Evolutionary conservation across 2,329 filamentous ascomycete species (phyloP), one percentile per base, ranked within the genome.

Genomic region (Fusarium illudens): DNA sequence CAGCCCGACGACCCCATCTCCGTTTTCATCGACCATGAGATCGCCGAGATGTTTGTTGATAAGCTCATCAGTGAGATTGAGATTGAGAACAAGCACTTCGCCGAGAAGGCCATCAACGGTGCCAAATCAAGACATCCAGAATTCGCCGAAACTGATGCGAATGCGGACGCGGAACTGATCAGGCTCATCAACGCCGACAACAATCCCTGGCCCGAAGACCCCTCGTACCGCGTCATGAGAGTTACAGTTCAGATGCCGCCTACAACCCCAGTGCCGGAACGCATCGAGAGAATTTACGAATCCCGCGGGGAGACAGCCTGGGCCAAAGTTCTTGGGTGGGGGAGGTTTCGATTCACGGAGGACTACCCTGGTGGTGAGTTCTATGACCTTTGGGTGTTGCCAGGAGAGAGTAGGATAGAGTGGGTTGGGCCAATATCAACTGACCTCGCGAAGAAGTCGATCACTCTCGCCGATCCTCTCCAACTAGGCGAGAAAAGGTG

Each of bases 361-460:
- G 48, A 62, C 11, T 30, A 68, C 2, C 49, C 57, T 20, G 57
- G 56, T 9, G 65, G 65, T 39, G 57, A 66, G 22, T 50, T 68
- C 4, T 17, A n/a, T 15, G 42, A 15, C 9, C 34, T 66, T 6
- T 6, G 17, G n/a, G 17, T 50, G 46, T 7, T 30, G 8, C 29
- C 29, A 4, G 17, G 12, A 10, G 39, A 44, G 11, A 44, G 20
- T 8, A 44, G 39, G 20, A 44, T 44, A 3, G 39, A 44, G 39
- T 44, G 39, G 39, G 39, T 44, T n/a, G 9, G 13, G 6, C 39
- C 39, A n/a, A 20, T 44, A 44, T 20, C 39, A 2, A 25, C 25
- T 4, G 20, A 44, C 39, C 8, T 4, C 20, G 13, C 39, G 20
- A 44, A n/a, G 39, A 44, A 44, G 20, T 44, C 39, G 15, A 44